Conservation (phyloP, 768 basidiomycete species). For the Gloeophyllum trabeum region DNA sequence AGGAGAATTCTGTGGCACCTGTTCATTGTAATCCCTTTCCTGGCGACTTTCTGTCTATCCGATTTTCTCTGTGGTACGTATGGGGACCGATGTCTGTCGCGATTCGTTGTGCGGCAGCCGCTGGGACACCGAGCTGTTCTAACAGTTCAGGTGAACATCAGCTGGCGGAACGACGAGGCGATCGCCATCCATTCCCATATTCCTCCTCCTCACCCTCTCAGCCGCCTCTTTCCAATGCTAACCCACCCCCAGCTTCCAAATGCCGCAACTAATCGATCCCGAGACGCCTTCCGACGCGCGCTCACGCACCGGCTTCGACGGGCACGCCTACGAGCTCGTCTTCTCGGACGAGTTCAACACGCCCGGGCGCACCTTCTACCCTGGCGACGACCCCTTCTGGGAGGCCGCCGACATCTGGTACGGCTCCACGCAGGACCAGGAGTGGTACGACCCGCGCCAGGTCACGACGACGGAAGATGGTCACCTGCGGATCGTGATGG, state of each 20-base stretch:
- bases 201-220: not conserved
- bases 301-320: conserved; percentile 63
- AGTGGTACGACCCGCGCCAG: conserved; percentile 68
- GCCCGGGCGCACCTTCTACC: conserved; percentile 38
- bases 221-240: conserved; percentile 8
- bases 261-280: conserved; percentile 57
- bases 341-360: conserved; percentile 58
- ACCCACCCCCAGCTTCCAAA: conserved; percentile 15
- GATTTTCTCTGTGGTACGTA: not conserved
- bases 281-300: conserved; percentile 53
- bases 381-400: conserved; percentile 62
- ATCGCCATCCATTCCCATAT: not conserved
- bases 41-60: not conserved
- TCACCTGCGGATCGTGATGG: conserved; percentile 58
- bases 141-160: too few relatives aligned
- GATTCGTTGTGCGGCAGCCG: too few relatives aligned
- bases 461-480: conserved; percentile 60
- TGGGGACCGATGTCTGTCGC: too few relatives aligned
- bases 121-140: too few relatives aligned
- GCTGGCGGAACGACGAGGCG: too few relatives aligned
- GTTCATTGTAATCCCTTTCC: too few relatives aligned
- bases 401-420: conserved; percentile 70
- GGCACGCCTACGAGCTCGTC: conserved; percentile 51
- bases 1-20: too few relatives aligned
- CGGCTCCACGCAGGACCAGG: conserved; percentile 53